A percentile compares a stretch with the other conserved stretches of the same genome.
Conservation (phyloP, 208 protist species). For the Crithidia fasciculata region DNA sequence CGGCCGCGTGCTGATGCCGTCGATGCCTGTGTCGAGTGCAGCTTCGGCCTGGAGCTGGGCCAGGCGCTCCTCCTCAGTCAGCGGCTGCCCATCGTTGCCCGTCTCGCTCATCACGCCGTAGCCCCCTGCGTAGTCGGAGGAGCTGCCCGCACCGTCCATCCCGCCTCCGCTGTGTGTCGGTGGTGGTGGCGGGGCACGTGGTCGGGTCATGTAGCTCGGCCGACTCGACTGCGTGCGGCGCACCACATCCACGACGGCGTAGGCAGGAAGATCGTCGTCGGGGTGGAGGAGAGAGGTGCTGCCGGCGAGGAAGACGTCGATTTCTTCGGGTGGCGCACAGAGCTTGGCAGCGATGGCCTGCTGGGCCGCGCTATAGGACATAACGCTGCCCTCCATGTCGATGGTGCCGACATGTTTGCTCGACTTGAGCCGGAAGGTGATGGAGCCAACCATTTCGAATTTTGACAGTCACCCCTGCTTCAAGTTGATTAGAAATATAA, state of each 20-base stretch:
- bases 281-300: slow-evolving; percentile 77
- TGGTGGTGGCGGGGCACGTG: slow-evolving; percentile 11
- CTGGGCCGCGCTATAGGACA: slow-evolving; percentile 69
- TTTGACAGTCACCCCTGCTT: background rate
- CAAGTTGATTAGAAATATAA: too few species aligned
- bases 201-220: slow-evolving; percentile 8
- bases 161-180: background rate
- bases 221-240: slow-evolving; percentile 52
- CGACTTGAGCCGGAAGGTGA: slow-evolving; percentile 81
- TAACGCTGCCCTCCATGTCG: slow-evolving; percentile 69
- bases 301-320: slow-evolving; percentile 76
- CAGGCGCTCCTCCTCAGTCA: slow-evolving; percentile 87
- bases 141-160: background rate
- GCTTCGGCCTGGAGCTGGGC: slow-evolving; percentile 77
- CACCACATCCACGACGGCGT: slow-evolving; percentile 83
- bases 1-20: slow-evolving; percentile 51
- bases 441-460: slow-evolving; percentile 59
- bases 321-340: slow-evolving; percentile 68
- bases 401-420: slow-evolving; percentile 85
- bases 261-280: slow-evolving; percentile 76
- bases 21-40: slow-evolving; percentile 77
- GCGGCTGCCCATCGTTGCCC: slow-evolving; percentile 12
- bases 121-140: background rate
- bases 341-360: slow-evolving; percentile 78
- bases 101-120: slow-evolving; percentile 1